Conservation (phyloP, 1,284 basidiomycete genomes). For the Puccinia polysora region DNA sequence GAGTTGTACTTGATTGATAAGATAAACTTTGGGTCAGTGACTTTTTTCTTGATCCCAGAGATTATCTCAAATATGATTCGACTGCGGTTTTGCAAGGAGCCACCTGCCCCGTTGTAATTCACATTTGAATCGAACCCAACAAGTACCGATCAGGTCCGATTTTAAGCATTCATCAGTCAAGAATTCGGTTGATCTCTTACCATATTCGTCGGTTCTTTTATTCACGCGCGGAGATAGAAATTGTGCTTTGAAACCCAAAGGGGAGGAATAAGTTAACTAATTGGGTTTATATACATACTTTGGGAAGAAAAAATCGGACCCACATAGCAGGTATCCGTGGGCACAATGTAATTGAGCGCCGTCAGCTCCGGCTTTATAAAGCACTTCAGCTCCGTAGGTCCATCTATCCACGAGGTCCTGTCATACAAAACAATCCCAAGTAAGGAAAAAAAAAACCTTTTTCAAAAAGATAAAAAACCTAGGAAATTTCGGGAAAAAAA, state of each 20-base stretch:
- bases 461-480: background rate
- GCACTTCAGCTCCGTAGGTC: constrained; percentile 53
- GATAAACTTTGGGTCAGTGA: constrained; percentile 54
- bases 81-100: constrained; percentile 55
- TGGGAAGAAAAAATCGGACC: background rate
- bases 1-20: constrained; percentile 58
- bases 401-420: constrained; percentile 53
- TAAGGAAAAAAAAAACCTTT: background rate
- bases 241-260: constrained; percentile 39
- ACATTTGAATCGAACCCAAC: background rate
- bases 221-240: constrained; percentile 53
- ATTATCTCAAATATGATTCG: constrained; percentile 54
- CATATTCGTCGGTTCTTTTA: constrained; percentile 55
- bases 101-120: constrained; percentile 45
- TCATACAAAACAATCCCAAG: no score
- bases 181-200: background rate
- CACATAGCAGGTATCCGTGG: constrained; percentile 50
- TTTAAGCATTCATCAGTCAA: background rate
- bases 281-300: background rate
- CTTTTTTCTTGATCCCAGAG: constrained; percentile 53
- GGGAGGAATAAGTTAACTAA: background rate
- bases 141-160: background rate
- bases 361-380: constrained; percentile 54
- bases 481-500: background rate
- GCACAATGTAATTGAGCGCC: constrained; percentile 53